Evolutionary conservation across 2,329 filamentous ascomycete genomes (phyloP).

Genomic region (Colletotrichum limetticola): DNA sequence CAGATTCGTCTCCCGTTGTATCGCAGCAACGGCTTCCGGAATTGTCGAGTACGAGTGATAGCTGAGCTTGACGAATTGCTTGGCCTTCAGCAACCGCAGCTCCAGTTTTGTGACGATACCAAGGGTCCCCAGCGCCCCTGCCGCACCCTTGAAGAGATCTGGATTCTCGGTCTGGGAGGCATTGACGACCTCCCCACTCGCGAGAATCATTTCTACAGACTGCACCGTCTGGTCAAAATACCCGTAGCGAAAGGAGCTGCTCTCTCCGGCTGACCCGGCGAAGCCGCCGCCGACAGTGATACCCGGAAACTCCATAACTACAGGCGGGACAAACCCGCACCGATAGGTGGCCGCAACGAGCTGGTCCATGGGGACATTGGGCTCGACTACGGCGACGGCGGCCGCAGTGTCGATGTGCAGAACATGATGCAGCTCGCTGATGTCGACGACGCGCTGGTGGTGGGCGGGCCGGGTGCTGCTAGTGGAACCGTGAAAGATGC

Average conservation of each 20-base stretch:
- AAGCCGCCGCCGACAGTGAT: constrained; percentile 78
- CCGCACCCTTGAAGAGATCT: constrained; percentile 73
- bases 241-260: constrained; percentile 74
- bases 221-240: constrained; percentile 72
- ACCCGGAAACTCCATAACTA: constrained; percentile 79
- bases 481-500: constrained; percentile 82
- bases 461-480: constrained; percentile 76
- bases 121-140: constrained; percentile 73
- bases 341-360: constrained; percentile 68
- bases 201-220: constrained; percentile 72
- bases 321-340: constrained; percentile 68
- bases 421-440: constrained; percentile 71
- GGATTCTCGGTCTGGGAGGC: constrained; percentile 64
- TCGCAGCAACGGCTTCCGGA: constrained; percentile 49
- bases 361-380: constrained; percentile 75
- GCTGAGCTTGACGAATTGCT: constrained; percentile 65
- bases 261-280: constrained; percentile 74
- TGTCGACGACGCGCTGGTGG: constrained; percentile 71
- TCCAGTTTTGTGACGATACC: constrained; percentile 75
- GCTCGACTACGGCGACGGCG: constrained; percentile 73
- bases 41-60: constrained; percentile 61
- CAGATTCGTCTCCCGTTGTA: constrained; percentile 56
- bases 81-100: constrained; percentile 66
- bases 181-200: constrained; percentile 65
- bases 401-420: constrained; percentile 65